Evolutionary conservation across 2,329 filamentous ascomycete species (phyloP), one percentile per base, ranked within the genome.

Genomic region (Orbilia brochopaga): DNA sequence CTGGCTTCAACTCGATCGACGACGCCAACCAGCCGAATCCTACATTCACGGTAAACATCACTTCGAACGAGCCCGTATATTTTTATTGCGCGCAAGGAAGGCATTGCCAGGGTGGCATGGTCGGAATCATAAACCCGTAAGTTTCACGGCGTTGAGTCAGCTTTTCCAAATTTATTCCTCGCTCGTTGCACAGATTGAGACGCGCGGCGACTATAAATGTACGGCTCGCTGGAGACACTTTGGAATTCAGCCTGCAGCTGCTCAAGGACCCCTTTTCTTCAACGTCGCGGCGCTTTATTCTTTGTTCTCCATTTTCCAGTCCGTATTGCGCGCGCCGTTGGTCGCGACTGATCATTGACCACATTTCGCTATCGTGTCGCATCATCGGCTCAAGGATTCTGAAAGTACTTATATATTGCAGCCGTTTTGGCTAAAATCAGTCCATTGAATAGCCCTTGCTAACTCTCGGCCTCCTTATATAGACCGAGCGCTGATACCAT

Each of bases 81-180:
- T 81, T 90, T 74, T 93, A 89, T 83, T 93, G 90, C 81, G 86
- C 86, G 27, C 88, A 91, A 79, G 86, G 79, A 54, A 85, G 83
- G 77, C 90, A 94, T 81, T 94, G 90, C 80, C 85, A 91, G 79
- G 81, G 78, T 52, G 89, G 89, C 73, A 92, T 92, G 88, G 83
- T 85, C 65, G 88, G 90, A 82, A 88, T 90, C 32, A 87, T 92
- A 78, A 92, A 92, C 79, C 86, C 88, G 69, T 73, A 66, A 65
- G 69, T 66, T 42, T 19, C 52, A 50, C 53, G n/a, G 24, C 56
- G 52, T 15, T 40, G 17, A 55, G 61, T 52, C 37, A 56, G 27
- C 37, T 42, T 42, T n/a, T 42, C 37, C 37, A 42, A 61, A 44
- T 57, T 55, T 51, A 30, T 15, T 48, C 52, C 24, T 15, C 30